Base-by-base conservation (phyloP, 1,284 basidiomycete genomes). In the Phellopilus nigrolimitatus region DNA sequence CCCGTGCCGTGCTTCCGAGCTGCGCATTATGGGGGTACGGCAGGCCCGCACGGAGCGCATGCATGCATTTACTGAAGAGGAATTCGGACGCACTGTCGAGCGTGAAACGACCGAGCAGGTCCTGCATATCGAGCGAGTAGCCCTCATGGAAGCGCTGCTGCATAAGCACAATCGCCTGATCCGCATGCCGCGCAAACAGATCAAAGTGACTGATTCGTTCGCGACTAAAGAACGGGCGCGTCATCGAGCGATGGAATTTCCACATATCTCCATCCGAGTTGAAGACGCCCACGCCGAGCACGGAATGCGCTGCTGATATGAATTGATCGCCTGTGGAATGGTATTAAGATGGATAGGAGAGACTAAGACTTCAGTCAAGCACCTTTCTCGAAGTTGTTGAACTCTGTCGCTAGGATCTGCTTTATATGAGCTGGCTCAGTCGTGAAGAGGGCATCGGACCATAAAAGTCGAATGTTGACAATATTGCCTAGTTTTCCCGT, bases 121-220 rank as follows among this genome's bases (percentile, higher is more conserved):
- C 67, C 60, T 69, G 76, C 46, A 78, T 70, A 59, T 80, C 77
- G 15, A 79, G 61, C 2, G 78, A 64, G 47, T 72, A 65, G 0
- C 74, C 75, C 56, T 72, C 67, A 12, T 51, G 45, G 15, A 76
- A 56, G 6, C 76, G 66, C 3, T 49, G 56, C 54, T 67, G 66
- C 45, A 74, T 64, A 41, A 54, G 33, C 9, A 15, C 66, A 64
- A 27, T 58, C 37, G 34, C 62, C 19, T 61, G 61, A 10, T 62
- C 59, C 3, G 65, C 62, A 33, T 68, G 65, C 2, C 54, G 49
- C 15, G 51, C 55, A 41, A 61, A 62, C 17, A 57, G 17, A 3
- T 63, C 59, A 41, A 62, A 62, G 25, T 63, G 59, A 17, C 37
- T 56, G 24, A 64, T 57, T 9, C 61, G 47, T 17, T 63, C 63